Evolutionary conservation across 306 rosid genomes (phyloP), one percentile per base, ranked within the genome.

Genomic region (Cicer bijugum): DNA sequence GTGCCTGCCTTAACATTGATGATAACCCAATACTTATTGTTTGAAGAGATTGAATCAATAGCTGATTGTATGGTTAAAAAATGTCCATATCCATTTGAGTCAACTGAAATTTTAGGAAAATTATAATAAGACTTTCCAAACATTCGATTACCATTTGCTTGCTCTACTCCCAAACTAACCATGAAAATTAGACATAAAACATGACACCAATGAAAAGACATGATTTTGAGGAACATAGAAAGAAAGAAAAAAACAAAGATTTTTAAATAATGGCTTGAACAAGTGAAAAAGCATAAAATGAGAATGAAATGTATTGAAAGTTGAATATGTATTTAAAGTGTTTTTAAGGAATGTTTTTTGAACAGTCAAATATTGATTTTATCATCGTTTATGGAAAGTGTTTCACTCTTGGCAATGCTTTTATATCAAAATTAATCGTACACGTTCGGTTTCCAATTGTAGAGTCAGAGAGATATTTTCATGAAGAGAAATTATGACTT

Each of bases 61-160:
- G 98, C 97, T 5, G 89, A 77, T 80, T 92, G 98, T 46, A 92
- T 78, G 2, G 78, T 78, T 14, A 82, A 61, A 81, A 92, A 92
- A 39, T 87, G 61, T 7, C 84, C 98, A 1, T 53, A 4, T 37
- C 91, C 95, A 0, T 74, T 69, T 12, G 50, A 79, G 15, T 89
- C 95, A 0, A 92, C 97, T 0, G 8, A 14, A 23, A 87, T 53
- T 28, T 56, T 84, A 19, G 20, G 20, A 1, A 19, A 19, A 19
- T 19, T 16, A 16, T 16, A 16, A 16, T 16, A 19, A 19, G 20
- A 19, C 1, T 0, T 1, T 40, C 15, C 50, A 15, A 7, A 0
- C 9, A 5, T 65, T 6, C 2, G 6, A 12, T 16, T 4, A 42
- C 52, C 38, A 65, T 65, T 65, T 42, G 70, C 45, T 65, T 16